Base-by-base conservation (phyloP, 352 stramenopile genomes). In the Globisporangium nagaii region DNA sequence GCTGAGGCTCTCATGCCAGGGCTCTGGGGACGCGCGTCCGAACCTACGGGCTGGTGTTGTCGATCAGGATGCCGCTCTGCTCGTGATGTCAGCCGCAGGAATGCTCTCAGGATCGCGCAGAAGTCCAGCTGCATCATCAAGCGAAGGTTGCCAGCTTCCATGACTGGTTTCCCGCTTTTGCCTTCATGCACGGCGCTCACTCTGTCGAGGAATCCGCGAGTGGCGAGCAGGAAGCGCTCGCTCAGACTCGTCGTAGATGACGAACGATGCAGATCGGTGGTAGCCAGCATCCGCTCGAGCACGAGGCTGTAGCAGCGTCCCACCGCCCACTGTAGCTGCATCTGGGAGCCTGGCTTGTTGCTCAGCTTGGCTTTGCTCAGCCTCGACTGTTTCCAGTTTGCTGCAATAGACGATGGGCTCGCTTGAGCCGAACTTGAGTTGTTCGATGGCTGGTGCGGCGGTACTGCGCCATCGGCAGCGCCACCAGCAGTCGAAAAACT, bases 91-190 rank as follows among this genome's bases (percentile, higher is more conserved):
- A 41, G 19, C 24, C 7, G 43, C 19, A 68, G 13, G 24, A 84
- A 39, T 0, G 45, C 37, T 10, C 64, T 67, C 13, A 84, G 34
- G 48, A 40, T 75, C 0, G 61, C 63, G 39, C 77, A 76, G 25
- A 87, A 81, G 45, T 90, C 79, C 32, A 87, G 71, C 53, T 88
- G 75, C 17, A 82, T 71, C 79, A 90, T 85, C 10, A 86, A 71
- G 15, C 74, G 27, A 10, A 74, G 25, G 17, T 74, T 60, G 9
- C 53, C 61, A 7, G 48, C 49, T 3, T 73, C 53, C 0, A 30
- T 44, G 35, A 47, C 15, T 58, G 43, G 13, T 34, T 36, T 1
- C 48, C 44, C 13, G 11, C 12, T 5, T 52, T 50, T 47, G 12
- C 8, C 31, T 10, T 76, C 72, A 6, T 75, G 58, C 4, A 37